phyloP scores from a whole-genome alignment of 495 filamentous ascomycete species.

The Penicillium chermesinum region DNA sequence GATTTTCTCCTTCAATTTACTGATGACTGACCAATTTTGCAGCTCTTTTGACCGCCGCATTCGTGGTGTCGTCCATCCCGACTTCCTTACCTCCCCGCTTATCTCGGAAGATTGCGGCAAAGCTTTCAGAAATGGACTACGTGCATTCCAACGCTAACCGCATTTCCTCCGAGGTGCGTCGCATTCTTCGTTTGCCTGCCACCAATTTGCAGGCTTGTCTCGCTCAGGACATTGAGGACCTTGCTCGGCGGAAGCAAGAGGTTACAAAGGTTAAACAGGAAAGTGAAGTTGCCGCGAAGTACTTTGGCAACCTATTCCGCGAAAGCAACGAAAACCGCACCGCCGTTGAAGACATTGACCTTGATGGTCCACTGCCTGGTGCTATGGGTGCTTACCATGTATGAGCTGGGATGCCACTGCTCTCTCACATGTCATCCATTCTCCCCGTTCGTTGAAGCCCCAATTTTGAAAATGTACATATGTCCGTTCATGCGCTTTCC shows the following conservation, averaged over 20 bases:
- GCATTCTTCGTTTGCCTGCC: constrained; percentile 79
- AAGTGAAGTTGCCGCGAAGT: constrained; percentile 73
- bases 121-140: constrained; percentile 80
- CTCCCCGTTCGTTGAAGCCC: no score
- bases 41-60: constrained; percentile 70
- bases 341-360: constrained; percentile 73
- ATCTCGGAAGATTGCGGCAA: constrained; percentile 72
- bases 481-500: not conserved
- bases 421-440: not conserved
- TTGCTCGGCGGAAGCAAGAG: constrained; percentile 70
- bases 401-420: constrained; percentile 11
- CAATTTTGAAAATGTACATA: constrained; percentile 15
- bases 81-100: constrained; percentile 82
- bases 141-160: constrained; percentile 81
- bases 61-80: constrained; percentile 80
- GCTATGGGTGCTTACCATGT: constrained; percentile 28
- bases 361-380: constrained; percentile 57
- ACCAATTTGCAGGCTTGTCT: constrained; percentile 74
- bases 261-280: constrained; percentile 69
- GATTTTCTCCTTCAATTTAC: not conserved
- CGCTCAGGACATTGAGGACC: constrained; percentile 75
- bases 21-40: constrained; percentile 32
- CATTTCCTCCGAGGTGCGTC: constrained; percentile 76
- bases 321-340: constrained; percentile 65
- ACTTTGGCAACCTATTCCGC: constrained; percentile 79